Evolutionary conservation across 108 stramenopile genomes (phyloP).

Genomic region (Skeletonema marinoi): DNA sequence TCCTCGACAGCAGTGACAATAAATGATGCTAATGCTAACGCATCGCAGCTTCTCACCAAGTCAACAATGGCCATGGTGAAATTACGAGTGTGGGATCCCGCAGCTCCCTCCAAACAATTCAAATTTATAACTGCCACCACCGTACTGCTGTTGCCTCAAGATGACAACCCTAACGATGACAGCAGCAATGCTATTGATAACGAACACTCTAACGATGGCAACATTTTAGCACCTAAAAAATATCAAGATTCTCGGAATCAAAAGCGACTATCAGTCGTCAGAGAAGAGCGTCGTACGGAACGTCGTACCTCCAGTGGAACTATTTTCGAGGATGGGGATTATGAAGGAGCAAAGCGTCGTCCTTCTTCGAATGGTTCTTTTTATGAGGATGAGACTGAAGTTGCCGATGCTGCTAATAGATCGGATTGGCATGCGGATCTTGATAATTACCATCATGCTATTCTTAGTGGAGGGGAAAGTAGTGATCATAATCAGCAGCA

Average conservation of each 20-base stretch:
- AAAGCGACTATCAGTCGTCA: background rate
- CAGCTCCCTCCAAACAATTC: background rate
- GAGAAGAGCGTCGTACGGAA: background rate
- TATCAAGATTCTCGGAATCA: background rate
- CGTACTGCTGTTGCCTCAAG: background rate
- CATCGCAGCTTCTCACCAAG: background rate
- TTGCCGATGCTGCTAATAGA: too few relatives aligned
- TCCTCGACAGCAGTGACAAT: background rate
- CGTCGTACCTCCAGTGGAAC: background rate
- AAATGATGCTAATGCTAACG: background rate
- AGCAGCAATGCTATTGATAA: background rate
- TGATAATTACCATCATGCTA: too few relatives aligned
- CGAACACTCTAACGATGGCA: background rate
- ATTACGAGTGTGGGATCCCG: slow-evolving; percentile 18
- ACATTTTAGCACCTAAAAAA: background rate
- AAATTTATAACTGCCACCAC: slow-evolving; percentile 5
- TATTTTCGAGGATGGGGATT: background rate
- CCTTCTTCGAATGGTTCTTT: background rate
- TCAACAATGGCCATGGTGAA: slow-evolving; percentile 21
- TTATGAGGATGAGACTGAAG: background rate
- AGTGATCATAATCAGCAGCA: background rate
- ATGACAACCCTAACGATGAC: background rate
- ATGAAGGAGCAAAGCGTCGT: background rate
- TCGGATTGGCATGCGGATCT: too few relatives aligned
- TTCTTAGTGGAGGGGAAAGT: background rate